These are phyloP conservation scores for Fusarium piperis DNA, from an alignment of 2,329 filamentous ascomycete genomes.

Conservation along the genomic window DNA sequence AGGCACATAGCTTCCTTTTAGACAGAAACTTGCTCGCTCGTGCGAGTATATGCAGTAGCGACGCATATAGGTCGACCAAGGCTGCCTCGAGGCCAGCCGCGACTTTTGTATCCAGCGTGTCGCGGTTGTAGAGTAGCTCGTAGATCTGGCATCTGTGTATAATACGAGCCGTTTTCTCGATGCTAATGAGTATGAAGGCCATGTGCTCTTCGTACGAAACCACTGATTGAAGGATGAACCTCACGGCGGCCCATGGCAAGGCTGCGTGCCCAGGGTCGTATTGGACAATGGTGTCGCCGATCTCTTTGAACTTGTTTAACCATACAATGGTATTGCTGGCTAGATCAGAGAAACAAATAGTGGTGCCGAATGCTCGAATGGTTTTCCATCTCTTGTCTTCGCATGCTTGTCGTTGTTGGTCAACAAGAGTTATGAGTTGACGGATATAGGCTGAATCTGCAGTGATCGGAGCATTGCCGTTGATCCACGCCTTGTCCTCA, in stretches of 20 bases:
- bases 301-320: background rate
- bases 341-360: background rate
- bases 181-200: background rate
- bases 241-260: background rate
- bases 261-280: background rate
- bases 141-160: background rate
- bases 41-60: background rate
- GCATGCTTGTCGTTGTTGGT: background rate
- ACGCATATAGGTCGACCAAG: background rate
- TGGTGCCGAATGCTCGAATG: background rate
- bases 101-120: background rate
- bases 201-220: background rate
- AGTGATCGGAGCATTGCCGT: background rate
- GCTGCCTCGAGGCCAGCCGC: background rate
- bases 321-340: background rate
- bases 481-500: background rate
- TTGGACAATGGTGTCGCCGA: background rate
- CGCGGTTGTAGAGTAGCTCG: background rate
- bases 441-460: background rate
- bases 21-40: background rate
- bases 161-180: background rate
- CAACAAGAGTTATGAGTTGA: background rate
- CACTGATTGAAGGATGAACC: background rate
- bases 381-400: background rate
- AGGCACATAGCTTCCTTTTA: background rate